Evolutionary conservation across 257 asterid genomes (phyloP).

Genomic region (Nicotiana otophora): DNA sequence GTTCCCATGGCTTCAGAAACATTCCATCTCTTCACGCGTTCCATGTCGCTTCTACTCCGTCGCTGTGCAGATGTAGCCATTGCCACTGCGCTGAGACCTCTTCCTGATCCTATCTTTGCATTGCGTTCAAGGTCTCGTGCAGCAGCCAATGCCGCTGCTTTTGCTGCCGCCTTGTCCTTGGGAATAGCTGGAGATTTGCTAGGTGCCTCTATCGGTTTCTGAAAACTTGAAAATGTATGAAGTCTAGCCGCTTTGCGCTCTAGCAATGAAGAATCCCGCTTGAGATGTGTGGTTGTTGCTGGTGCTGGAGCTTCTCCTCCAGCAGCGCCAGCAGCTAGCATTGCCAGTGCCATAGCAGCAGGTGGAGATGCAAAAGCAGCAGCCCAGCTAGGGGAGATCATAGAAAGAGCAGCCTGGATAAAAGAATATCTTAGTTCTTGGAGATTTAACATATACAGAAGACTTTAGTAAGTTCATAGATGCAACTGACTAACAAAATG

Average conservation of each 20-base stretch:
- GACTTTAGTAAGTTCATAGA: background rate
- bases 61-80: slow-evolving; percentile 98
- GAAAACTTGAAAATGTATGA: slow-evolving; percentile 92
- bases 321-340: slow-evolving; percentile 99
- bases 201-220: slow-evolving; percentile 77
- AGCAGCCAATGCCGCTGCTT: slow-evolving; percentile 99
- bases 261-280: slow-evolving; percentile 87
- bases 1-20: slow-evolving; percentile 96
- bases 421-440: slow-evolving; percentile 3
- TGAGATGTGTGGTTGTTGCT: slow-evolving; percentile 57
- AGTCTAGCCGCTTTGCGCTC: slow-evolving; percentile 78
- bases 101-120: slow-evolving; percentile 97
- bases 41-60: slow-evolving; percentile 68
- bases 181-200: slow-evolving; percentile 61
- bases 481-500: background rate
- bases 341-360: slow-evolving; percentile 95
- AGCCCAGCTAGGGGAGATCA: slow-evolving; percentile 98
- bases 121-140: slow-evolving; percentile 98
- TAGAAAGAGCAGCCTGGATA: slow-evolving; percentile 87
- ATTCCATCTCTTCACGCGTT: slow-evolving; percentile 96
- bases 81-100: slow-evolving; percentile 99
- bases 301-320: slow-evolving; percentile 83
- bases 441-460: background rate
- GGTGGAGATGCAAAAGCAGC: slow-evolving; percentile 99
- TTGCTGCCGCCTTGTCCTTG: slow-evolving; percentile 96